Evolutionary conservation across 2,329 filamentous ascomycete species (phyloP).

Genomic region (Colletotrichum truncatum): DNA sequence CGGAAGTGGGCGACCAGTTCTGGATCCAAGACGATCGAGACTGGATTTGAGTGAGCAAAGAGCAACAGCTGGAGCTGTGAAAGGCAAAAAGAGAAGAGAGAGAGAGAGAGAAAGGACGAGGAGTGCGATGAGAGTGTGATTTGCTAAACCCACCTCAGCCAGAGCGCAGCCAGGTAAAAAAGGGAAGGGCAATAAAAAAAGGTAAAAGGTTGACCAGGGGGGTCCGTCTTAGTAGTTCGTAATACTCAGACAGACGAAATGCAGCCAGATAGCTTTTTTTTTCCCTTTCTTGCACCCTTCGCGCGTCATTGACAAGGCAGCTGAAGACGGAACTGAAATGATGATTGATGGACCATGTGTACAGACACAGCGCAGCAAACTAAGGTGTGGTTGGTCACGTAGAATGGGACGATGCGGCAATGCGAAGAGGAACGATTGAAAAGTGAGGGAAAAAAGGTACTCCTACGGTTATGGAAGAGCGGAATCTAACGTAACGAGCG

Average conservation of each 20-base stretch:
- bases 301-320: not conserved
- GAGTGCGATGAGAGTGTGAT: not conserved
- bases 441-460: not conserved
- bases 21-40: conserved; percentile 5
- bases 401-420: not conserved
- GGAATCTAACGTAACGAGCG: conserved; percentile 1
- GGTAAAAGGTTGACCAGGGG: conserved; percentile 21
- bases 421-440: not conserved
- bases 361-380: not conserved
- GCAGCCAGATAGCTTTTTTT: not conserved
- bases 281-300: not conserved
- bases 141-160: conserved; percentile 10
- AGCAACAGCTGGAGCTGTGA: not conserved
- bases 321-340: not conserved
- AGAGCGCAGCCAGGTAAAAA: conserved; percentile 19
- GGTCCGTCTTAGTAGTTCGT: conserved; percentile 20
- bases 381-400: too few species aligned
- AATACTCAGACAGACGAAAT: conserved; percentile 15
- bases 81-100: not conserved
- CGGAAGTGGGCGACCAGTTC: conserved; percentile 9
- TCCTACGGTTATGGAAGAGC: not conserved
- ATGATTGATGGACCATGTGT: not conserved
- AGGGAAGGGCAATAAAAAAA: conserved; percentile 23
- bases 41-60: not conserved
- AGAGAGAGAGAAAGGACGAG: not conserved